A percentile compares a stretch with the other conserved stretches of the same genome.
phyloP scores from a whole-genome alignment of 2,329 filamentous ascomycete species.

The Trematosphaeria pertusa region DNA sequence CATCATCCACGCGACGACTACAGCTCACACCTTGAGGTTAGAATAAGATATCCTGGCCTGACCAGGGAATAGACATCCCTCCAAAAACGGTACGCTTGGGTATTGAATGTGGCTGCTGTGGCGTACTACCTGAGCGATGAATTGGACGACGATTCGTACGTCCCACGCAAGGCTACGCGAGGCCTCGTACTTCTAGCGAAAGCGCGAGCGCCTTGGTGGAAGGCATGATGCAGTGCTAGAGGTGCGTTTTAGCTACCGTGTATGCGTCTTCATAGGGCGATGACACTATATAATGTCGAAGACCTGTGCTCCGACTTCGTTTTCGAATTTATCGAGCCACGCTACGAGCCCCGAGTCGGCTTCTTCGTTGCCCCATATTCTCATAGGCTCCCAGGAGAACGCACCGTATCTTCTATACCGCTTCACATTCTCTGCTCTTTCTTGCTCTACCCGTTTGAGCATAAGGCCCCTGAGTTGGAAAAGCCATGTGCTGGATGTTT shows the following conservation, averaged over 20 bases:
- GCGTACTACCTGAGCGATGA: conserved; percentile 8
- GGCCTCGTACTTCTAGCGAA: conserved; percentile 16
- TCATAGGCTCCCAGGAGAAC: neutral
- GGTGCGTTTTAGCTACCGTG: neutral
- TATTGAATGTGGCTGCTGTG: conserved; percentile 5
- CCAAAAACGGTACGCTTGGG: neutral
- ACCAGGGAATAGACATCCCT: neutral
- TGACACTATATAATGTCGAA: neutral
- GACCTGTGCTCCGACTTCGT: neutral
- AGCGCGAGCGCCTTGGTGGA: neutral
- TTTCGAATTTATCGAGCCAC: neutral
- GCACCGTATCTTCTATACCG: too few species aligned
- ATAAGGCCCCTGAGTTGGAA: too few species aligned
- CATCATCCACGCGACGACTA: too few species aligned
- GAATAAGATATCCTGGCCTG: neutral
- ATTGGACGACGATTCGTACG: conserved; percentile 23
- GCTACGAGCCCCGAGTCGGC: too few species aligned
- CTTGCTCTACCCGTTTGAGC: too few species aligned
- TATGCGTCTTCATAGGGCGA: neutral
- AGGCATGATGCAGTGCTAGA: neutral
- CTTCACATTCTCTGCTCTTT: too few species aligned
- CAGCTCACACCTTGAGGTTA: too few species aligned
- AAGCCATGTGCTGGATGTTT: too few species aligned
- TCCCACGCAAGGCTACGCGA: conserved; percentile 13
- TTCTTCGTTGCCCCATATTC: neutral